phyloP scores from a whole-genome alignment of 176 grass and related monocot genomes.

The Echinochloa phyllopogon region DNA sequence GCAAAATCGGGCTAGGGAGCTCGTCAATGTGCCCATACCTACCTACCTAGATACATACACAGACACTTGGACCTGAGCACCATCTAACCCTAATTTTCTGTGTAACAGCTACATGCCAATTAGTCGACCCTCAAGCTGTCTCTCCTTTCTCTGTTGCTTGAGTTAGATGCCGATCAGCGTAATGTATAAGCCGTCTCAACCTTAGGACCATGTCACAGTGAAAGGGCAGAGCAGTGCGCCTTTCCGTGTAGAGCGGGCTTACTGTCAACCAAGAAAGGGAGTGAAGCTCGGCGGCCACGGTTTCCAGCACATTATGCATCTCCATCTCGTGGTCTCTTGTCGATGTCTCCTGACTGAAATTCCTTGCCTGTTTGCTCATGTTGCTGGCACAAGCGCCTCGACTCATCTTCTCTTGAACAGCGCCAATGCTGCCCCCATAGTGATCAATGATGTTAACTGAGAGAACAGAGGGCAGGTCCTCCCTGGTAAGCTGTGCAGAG shows the following conservation, averaged over 20 bases:
- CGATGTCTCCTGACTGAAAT: constrained; percentile 36
- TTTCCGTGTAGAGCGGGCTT: constrained; percentile 74
- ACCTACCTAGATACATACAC: constrained; percentile 24
- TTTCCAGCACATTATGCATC: constrained; percentile 70
- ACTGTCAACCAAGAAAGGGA: constrained; percentile 93
- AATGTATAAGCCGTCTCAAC: constrained; percentile 85
- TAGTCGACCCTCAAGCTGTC: constrained; percentile 46
- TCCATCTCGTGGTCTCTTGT: constrained; percentile 67
- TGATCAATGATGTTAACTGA: constrained; percentile 82
- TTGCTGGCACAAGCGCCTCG: constrained; percentile 41
- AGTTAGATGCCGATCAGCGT: constrained; percentile 77
- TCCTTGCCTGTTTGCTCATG: constrained; percentile 60
- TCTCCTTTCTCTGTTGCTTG: constrained; percentile 49
- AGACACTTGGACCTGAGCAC: constrained; percentile 19
- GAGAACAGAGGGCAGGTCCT: constrained; percentile 74
- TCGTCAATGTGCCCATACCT: constrained; percentile 27
- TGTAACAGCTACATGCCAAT: constrained; percentile 46
- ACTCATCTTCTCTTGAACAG: constrained; percentile 69
- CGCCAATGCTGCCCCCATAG: constrained; percentile 69
- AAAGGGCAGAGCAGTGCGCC: constrained; percentile 75
- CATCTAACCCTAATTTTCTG: constrained; percentile 44
- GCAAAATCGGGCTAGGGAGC: constrained; percentile 41
- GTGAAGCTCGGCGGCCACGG: constrained; percentile 78
- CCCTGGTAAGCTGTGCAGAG: constrained; percentile 53
- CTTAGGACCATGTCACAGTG: constrained; percentile 91